Percentiles rank a stretch among this genome's conserved stretches.
Evolutionary conservation across 108 stramenopile genomes (phyloP).

Genomic region (Fragilariopsis cylindrus): DNA sequence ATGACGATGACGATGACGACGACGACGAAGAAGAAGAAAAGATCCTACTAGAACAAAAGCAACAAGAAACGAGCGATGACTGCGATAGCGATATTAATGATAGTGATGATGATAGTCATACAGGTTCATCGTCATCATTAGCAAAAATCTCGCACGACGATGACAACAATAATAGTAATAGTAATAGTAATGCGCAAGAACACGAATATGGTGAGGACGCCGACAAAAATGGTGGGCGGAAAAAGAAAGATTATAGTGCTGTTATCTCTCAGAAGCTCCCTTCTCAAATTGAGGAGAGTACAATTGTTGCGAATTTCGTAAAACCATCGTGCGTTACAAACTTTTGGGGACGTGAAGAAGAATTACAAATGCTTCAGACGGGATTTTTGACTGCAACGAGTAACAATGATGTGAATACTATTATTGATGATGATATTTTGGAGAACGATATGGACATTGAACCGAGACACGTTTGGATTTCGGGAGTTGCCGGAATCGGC

Average conservation of each 20-base stretch:
- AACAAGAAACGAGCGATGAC: not conserved
- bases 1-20: no score
- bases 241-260: not conserved
- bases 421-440: no score
- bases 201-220: not conserved
- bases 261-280: not conserved
- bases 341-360: slow-evolving; percentile 14
- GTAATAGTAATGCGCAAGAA: no score
- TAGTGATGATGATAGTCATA: no score
- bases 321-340: no score
- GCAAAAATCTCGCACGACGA: no score
- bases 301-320: not conserved
- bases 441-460: not conserved
- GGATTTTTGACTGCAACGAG: not conserved
- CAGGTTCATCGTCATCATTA: no score
- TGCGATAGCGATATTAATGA: not conserved
- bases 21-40: no score
- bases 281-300: not conserved
- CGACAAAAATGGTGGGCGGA: not conserved
- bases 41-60: not conserved
- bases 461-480: slow-evolving; percentile 10
- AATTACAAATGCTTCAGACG: not conserved
- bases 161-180: no score
- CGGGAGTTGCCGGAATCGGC: slow-evolving; percentile 14
- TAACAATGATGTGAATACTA: not conserved